Percentiles rank a stretch among this genome's conserved stretches.
Conservation (phyloP, 768 basidiomycete species). For the Boletellus ananiceps region DNA sequence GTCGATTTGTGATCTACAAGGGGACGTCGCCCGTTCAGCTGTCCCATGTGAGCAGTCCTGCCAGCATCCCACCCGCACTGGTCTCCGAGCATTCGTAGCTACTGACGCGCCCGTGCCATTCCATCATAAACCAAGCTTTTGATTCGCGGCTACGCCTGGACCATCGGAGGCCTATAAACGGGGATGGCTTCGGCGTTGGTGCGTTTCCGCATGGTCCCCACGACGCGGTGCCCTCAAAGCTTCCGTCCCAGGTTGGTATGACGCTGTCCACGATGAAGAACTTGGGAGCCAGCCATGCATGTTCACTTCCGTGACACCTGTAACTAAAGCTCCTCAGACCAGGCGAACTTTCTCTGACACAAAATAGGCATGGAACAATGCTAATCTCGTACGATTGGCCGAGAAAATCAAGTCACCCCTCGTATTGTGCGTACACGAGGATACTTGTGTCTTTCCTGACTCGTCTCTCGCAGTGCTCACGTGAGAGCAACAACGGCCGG, state of each 20-base stretch:
- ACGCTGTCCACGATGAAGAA: conserved; percentile 78
- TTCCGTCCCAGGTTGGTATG: conserved; percentile 77
- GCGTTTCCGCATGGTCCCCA: conserved; percentile 24
- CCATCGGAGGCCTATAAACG: conserved; percentile 80
- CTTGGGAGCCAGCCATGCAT: conserved; percentile 87
- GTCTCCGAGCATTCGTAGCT: conserved; percentile 42
- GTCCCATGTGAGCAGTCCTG: conserved; percentile 56
- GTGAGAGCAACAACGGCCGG: conserved; percentile 93
- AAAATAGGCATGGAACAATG: conserved; percentile 90
- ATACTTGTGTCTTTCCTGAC: background rate
- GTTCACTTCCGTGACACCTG: conserved; percentile 93
- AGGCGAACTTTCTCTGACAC: conserved; percentile 8
- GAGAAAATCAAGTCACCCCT: conserved; percentile 96
- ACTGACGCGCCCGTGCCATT: conserved; percentile 91
- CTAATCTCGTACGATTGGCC: conserved; percentile 87
- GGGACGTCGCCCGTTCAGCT: conserved; percentile 90
- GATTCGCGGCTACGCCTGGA: conserved; percentile 88
- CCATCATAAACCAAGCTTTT: conserved; percentile 96
- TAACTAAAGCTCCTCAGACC: conserved; percentile 32
- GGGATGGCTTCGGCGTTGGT: conserved; percentile 97
- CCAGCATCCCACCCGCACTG: background rate
- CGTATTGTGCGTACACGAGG: conserved; percentile 65
- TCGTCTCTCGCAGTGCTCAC: conserved; percentile 55
- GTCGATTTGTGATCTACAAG: conserved; percentile 93
- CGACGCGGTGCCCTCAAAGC: background rate